A percentile compares a stretch with the other conserved stretches of the same genome.
Conservation (phyloP, 2,329 filamentous ascomycete genomes). For the Penicillium sp. region DNA sequence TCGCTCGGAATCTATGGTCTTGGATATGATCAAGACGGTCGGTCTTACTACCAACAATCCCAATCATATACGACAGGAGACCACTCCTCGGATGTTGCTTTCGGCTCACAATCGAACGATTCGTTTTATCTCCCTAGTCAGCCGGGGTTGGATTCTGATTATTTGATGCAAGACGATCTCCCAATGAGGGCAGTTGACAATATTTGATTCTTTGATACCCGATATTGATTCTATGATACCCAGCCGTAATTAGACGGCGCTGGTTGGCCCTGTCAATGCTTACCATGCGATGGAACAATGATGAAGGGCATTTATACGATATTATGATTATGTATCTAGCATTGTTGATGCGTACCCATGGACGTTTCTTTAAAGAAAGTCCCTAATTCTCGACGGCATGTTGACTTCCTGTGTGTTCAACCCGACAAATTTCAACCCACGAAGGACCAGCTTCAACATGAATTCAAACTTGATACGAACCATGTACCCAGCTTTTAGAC, state of each 20-base stretch:
- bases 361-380: not conserved
- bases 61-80: constrained; percentile 4
- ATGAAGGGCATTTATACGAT: constrained; percentile 4
- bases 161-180: constrained; percentile 26
- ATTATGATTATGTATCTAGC: constrained; percentile 2
- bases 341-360: not conserved
- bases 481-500: no score
- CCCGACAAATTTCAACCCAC: not conserved
- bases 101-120: constrained; percentile 7
- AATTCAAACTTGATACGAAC: not conserved
- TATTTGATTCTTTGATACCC: not conserved
- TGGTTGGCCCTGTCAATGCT: constrained; percentile 37
- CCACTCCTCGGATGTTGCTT: constrained; percentile 6
- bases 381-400: not conserved
- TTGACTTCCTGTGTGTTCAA: not conserved
- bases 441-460: not conserved
- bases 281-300: constrained; percentile 31
- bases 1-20: constrained; percentile 39
- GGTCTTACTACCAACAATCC: constrained; percentile 16
- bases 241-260: constrained; percentile 30
- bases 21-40: constrained; percentile 30
- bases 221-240: constrained; percentile 29
- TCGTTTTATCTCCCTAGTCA: constrained; percentile 1
- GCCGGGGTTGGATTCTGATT: constrained; percentile 18
- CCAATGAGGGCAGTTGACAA: not conserved